Base-by-base conservation (phyloP, 2,329 filamentous ascomycete species). In the Chrysoporthe cubensis region DNA sequence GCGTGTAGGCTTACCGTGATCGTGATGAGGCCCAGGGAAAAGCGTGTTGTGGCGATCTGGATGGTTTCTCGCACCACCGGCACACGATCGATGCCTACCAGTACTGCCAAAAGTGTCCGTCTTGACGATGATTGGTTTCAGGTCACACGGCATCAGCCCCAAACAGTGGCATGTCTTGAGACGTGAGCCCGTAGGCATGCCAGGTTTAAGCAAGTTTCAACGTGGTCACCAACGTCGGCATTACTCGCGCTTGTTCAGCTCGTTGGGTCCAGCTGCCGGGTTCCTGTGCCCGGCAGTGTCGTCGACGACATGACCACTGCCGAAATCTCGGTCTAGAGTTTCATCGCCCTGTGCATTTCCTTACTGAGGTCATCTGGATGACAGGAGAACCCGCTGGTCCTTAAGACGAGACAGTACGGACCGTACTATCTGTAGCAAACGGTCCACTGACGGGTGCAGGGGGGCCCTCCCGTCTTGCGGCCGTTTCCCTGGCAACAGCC, bases 401-500 rank as follows among this genome's bases (percentile, higher is more conserved):
- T 32, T 54, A 21, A 32, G 50, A 16, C 11, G 50, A 26, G 50
- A 54, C 18, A 48, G 18, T n/a, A 50, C n/a, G 50, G 50, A 34
- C 48, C 26, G 48, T 52, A 32, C 48, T 8, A 4, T 54, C 21
- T 4, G n/a, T 57, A 18, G 5, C 18, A 11, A 46, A 44, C 57
- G 57, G 48, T 57, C 16, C 16, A 8, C 37, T 40, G 21, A 44
- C 32, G 26, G 54, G 58, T 48, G 57, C 62, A 64, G 26, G 50
- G 62, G 14, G 26, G 26, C 26, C 14, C 50, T 32, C 43, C 43
- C 8, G n/a, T 46, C 26, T 46, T 26, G 18, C 43, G 26, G 48
- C 50, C 48, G 68, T 69, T 67, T 37, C 68, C 62, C 50, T 42
- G 37, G 65, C 63, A 67, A 69, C 68, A 58, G 26, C 18, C 48